phyloP scores from a whole-genome alignment of 1,139 yeast genomes.

The Geotrichum carabidarum region DNA sequence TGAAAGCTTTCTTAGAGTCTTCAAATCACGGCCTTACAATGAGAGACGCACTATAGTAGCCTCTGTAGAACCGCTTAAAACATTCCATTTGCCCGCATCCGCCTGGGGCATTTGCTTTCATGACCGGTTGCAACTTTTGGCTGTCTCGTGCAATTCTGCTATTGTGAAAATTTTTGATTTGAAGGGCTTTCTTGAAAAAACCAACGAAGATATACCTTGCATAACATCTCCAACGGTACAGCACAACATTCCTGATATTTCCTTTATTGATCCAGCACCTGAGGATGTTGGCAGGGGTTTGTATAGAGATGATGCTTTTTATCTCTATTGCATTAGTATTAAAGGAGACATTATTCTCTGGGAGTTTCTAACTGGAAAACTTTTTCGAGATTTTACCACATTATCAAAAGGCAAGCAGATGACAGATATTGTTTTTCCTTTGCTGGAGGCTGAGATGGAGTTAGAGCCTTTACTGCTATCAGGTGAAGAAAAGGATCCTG shows the following conservation, averaged over 20 bases:
- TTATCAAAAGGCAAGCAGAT: not conserved
- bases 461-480: not conserved
- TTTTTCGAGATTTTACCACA: constrained; percentile 1
- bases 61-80: not conserved
- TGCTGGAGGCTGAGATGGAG: not conserved
- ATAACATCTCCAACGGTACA: constrained; percentile 41
- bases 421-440: not conserved
- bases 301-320: constrained; percentile 20
- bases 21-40: not conserved
- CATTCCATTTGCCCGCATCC: constrained; percentile 36
- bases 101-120: constrained; percentile 61
- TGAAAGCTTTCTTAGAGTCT: not conserved
- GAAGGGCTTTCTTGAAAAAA: not conserved
- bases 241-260: constrained; percentile 59
- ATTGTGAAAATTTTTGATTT: constrained; percentile 44
- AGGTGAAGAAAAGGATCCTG: constrained; percentile 9
- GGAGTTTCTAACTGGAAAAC: constrained; percentile 26
- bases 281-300: constrained; percentile 14
- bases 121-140: constrained; percentile 42
- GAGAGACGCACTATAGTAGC: not conserved
- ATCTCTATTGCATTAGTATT: constrained; percentile 29
- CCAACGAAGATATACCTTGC: constrained; percentile 1
- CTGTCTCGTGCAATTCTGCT: constrained; percentile 56
- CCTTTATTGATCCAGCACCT: constrained; percentile 37
- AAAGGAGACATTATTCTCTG: constrained; percentile 30